Percentiles rank a stretch among this genome's conserved stretches.
These are phyloP conservation scores for Microsporum canis DNA, from an alignment of 2,329 filamentous ascomycete genomes.

Conservation along the genomic window DNA sequence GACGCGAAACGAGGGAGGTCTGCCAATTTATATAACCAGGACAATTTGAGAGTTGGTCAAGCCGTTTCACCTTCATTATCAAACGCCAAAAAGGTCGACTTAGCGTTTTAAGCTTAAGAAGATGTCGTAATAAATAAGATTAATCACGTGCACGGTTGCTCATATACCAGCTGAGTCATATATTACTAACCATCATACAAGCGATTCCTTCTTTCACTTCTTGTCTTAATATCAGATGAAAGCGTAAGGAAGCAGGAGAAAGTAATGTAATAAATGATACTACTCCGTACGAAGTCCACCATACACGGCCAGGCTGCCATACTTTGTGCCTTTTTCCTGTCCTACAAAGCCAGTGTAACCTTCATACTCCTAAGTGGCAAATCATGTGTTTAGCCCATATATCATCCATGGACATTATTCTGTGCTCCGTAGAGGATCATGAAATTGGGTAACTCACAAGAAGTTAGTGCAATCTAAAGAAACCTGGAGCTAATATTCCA, in stretches of 20 bases:
- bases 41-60: not conserved
- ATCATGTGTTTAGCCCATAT: not conserved
- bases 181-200: not conserved
- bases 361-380: not conserved
- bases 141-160: not conserved
- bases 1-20: not conserved
- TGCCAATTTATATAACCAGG: not conserved
- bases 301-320: too few species aligned
- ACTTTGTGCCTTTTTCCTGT: not conserved
- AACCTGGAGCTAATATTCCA: not conserved
- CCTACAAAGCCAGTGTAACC: not conserved
- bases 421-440: not conserved
- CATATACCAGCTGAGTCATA: not conserved
- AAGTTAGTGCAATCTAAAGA: not conserved
- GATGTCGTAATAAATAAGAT: not conserved
- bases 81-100: not conserved
- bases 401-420: not conserved
- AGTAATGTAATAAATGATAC: too few species aligned
- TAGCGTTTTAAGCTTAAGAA: not conserved
- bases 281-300: too few species aligned
- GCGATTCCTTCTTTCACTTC: too few species aligned
- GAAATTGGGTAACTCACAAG: not conserved
- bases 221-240: too few species aligned
- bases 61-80: not conserved
- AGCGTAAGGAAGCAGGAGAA: too few species aligned